phyloP scores from a whole-genome alignment of 345 rosid species.

The Euphorbia peplus region DNA sequence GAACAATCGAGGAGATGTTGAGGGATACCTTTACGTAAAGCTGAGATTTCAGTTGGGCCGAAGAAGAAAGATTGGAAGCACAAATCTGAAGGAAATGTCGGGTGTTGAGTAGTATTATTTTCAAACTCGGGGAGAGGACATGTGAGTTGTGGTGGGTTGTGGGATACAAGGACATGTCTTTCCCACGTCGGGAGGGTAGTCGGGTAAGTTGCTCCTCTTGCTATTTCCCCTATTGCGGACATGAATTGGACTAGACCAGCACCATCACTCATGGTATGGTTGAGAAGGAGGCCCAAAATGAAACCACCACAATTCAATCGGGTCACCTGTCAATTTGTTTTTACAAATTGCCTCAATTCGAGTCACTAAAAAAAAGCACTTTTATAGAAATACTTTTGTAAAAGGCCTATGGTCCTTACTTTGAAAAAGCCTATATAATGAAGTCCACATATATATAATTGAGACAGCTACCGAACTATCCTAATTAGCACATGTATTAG shows the following conservation, averaged over 20 bases:
- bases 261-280: slow-evolving; percentile 20
- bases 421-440: no score
- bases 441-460: no score
- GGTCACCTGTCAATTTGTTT: slow-evolving; percentile 11
- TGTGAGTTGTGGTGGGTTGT: slow-evolving; percentile 11
- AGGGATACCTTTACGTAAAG: slow-evolving; percentile 11
- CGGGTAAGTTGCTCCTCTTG: slow-evolving; percentile 7
- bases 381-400: background rate
- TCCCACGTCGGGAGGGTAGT: slow-evolving; percentile 15
- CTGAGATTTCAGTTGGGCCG: slow-evolving; percentile 3
- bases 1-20: slow-evolving; percentile 12
- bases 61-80: slow-evolving; percentile 17
- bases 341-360: background rate
- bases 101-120: background rate
- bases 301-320: slow-evolving; percentile 22
- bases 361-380: background rate
- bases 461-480: no score
- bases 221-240: slow-evolving; percentile 13
- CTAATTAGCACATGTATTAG: no score
- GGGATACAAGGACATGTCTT: slow-evolving; percentile 10
- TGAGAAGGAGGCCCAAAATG: slow-evolving; percentile 13
- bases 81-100: background rate
- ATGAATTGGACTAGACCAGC: slow-evolving; percentile 10
- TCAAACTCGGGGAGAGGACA: slow-evolving; percentile 12
- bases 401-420: no score